These are phyloP conservation scores for Phytopythium mirpurense DNA, from an alignment of 352 stramenopile genomes.

Conservation along the genomic window DNA sequence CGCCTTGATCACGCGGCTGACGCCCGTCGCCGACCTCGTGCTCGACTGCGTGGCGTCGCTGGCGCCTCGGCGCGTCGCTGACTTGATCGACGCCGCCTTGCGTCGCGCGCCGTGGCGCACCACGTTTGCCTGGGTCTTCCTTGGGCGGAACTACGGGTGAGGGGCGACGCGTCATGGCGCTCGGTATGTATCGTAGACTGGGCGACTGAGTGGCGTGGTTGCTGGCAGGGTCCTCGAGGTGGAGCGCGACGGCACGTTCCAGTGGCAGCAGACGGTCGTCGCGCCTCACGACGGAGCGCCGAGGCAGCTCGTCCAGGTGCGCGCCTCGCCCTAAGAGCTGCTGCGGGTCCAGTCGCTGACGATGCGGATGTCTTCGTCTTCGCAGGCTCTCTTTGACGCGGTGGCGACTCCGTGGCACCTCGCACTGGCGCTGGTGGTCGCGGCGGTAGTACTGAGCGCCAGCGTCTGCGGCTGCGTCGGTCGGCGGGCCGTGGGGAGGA, in stretches of 20 bases:
- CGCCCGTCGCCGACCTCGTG: constrained; percentile 19
- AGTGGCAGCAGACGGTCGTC: constrained; percentile 27
- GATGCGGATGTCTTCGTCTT: background rate
- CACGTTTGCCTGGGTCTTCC: constrained; percentile 32
- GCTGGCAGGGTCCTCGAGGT: constrained; percentile 24
- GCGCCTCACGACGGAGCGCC: constrained; percentile 17
- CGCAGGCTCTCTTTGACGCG: background rate
- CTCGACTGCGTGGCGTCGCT: constrained; percentile 17
- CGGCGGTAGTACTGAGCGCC: background rate
- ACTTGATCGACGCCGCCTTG: background rate
- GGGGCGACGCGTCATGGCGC: background rate
- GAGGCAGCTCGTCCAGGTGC: constrained; percentile 23
- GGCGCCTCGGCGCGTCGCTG: constrained; percentile 8
- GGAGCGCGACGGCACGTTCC: constrained; percentile 20
- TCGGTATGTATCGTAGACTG: too few relatives aligned
- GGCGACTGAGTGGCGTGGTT: too few relatives aligned
- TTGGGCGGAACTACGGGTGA: constrained; percentile 67
- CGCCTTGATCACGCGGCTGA: constrained; percentile 34
- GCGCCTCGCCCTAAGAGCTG: too few relatives aligned
- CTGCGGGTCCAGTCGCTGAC: too few relatives aligned
- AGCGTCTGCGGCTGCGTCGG: background rate
- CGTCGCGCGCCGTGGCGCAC: constrained; percentile 25
- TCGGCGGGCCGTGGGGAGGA: background rate
- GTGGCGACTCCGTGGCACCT: background rate
- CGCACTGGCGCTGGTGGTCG: background rate